phyloP scores from a whole-genome alignment of 1,284 basidiomycete genomes.

The Hymenochaete sp. region DNA sequence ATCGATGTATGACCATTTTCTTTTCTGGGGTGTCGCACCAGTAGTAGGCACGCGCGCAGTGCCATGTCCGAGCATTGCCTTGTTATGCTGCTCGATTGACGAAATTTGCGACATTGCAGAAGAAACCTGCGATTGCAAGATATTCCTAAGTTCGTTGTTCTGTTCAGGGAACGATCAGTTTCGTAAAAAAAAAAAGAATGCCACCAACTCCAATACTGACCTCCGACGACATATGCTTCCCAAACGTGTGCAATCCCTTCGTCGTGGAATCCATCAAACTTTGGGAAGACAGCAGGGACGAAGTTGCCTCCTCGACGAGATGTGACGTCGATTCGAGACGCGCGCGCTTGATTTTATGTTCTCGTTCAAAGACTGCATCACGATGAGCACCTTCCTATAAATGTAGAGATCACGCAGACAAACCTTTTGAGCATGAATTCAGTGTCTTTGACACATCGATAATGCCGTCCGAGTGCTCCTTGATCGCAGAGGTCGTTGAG shows the following conservation, averaged over 20 bases:
- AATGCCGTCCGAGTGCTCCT: conserved; percentile 45
- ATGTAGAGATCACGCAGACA: too few species aligned
- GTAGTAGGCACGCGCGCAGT: conserved; percentile 53
- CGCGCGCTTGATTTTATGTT: conserved; percentile 55
- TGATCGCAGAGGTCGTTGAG: conserved; percentile 38
- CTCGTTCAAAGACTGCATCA: conserved; percentile 52
- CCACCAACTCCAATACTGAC: conserved; percentile 29
- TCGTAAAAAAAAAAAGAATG: background rate
- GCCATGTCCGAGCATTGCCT: conserved; percentile 48
- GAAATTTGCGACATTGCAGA: conserved; percentile 35
- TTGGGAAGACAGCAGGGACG: conserved; percentile 29
- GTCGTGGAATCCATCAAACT: conserved; percentile 28
- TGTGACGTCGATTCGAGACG: conserved; percentile 50
- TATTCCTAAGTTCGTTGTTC: conserved; percentile 24
- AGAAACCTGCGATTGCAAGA: conserved; percentile 34
- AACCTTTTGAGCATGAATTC: conserved; percentile 41
- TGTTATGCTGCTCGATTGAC: conserved; percentile 40
- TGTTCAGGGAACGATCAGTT: background rate
- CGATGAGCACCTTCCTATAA: too few species aligned
- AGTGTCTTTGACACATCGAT: conserved; percentile 41
- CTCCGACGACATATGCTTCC: conserved; percentile 37
- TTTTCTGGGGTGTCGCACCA: conserved; percentile 66
- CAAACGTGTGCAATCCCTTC: conserved; percentile 42
- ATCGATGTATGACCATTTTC: conserved; percentile 55
- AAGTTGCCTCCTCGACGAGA: conserved; percentile 42